phyloP scores from a whole-genome alignment of 176 grass and related monocot genomes.

The Phoenix dactylifera region DNA sequence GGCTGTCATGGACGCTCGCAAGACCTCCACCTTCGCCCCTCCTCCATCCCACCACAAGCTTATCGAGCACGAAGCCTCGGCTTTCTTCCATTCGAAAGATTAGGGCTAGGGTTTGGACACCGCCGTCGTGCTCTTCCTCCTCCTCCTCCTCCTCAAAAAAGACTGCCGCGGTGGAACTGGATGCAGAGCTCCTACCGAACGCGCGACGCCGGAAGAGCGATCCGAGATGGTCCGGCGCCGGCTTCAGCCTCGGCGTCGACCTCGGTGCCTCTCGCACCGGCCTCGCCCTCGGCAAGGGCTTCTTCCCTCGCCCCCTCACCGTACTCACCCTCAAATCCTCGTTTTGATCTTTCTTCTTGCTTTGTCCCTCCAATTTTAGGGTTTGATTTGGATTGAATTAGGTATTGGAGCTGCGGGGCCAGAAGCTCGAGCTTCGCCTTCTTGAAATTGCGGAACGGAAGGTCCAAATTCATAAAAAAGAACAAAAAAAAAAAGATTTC shows the following conservation, averaged over 20 bases:
- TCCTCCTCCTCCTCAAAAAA: background rate
- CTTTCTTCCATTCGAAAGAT: background rate
- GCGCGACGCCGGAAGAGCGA: conserved; percentile 48
- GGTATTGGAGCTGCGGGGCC: conserved; percentile 55
- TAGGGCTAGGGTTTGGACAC: background rate
- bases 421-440: conserved; percentile 64
- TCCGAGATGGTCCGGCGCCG: conserved; percentile 45
- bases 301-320: conserved; percentile 57
- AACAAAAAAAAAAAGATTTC: too few relatives aligned
- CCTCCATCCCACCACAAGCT: background rate
- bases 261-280: conserved; percentile 54
- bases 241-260: conserved; percentile 82
- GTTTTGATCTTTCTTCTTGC: background rate
- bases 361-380: background rate
- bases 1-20: background rate
- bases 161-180: conserved; percentile 3
- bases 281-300: conserved; percentile 50
- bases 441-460: conserved; percentile 53
- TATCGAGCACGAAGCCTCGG: background rate
- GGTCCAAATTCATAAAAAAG: conserved; percentile 14
- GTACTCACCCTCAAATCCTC: conserved; percentile 20
- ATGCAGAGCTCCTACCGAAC: conserved; percentile 42
- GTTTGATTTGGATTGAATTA: conserved; percentile 20
- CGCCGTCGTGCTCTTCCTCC: conserved; percentile 1
- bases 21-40: background rate